These are phyloP conservation scores for Melaleuca alternifolia DNA, from an alignment of 345 rosid genomes.

Conservation along the genomic window DNA sequence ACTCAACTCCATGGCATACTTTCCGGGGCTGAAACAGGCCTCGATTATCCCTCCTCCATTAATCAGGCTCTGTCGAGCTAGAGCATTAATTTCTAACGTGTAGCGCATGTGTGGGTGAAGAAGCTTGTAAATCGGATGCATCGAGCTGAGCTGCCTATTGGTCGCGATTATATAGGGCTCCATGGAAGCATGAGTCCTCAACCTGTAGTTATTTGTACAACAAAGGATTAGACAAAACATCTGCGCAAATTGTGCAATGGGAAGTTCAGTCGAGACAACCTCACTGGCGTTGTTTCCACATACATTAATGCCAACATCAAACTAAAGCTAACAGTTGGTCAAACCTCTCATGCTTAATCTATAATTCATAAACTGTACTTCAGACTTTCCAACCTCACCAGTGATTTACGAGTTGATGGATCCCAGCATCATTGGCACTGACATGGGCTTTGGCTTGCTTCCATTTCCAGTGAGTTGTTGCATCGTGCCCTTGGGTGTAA, in stretches of 20 bases:
- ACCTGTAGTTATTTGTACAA: conserved; percentile 29
- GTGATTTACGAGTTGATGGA: conserved; percentile 92
- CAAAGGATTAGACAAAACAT: background rate
- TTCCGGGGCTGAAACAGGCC: conserved; percentile 75
- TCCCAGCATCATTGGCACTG: conserved; percentile 75
- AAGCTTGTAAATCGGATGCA: conserved; percentile 83
- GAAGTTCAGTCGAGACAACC: background rate
- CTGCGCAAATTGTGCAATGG: background rate
- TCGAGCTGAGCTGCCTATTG: conserved; percentile 71
- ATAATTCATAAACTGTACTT: background rate
- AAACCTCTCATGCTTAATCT: background rate
- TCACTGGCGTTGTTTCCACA: background rate
- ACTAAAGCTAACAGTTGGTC: background rate
- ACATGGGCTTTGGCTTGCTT: conserved; percentile 96
- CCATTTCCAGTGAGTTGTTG: conserved; percentile 89
- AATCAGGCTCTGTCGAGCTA: conserved; percentile 79
- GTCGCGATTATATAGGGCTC: conserved; percentile 88
- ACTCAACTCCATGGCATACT: conserved; percentile 78
- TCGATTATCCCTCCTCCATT: conserved; percentile 93
- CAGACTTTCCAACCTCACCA: conserved; percentile 33
- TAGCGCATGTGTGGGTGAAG: conserved; percentile 93
- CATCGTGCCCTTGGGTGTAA: conserved; percentile 70
- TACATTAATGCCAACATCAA: background rate
- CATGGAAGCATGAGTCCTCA: conserved; percentile 90
- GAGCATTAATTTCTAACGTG: conserved; percentile 81